Evolutionary conservation across 192 early-diverging fungal species (phyloP).

Genomic region (Coemansia sp.): DNA sequence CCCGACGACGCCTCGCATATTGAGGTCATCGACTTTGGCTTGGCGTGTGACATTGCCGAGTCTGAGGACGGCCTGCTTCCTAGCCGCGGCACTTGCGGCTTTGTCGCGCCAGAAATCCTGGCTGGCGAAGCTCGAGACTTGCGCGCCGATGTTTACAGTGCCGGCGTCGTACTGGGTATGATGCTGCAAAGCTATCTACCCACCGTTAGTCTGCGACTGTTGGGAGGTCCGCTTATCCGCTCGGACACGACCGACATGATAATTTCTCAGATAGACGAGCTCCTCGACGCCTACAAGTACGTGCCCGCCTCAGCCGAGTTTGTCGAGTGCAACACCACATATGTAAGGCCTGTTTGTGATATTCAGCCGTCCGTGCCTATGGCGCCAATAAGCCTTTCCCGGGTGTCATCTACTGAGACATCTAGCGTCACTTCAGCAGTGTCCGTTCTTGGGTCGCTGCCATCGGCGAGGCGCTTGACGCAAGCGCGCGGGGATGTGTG

Average conservation of each 20-base stretch:
- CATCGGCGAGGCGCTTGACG: neutral
- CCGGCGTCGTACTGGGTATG: conserved; percentile 72
- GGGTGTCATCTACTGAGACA: neutral
- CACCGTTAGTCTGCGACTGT: conserved; percentile 63
- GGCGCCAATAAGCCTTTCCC: neutral
- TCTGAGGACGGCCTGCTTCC: conserved; percentile 38
- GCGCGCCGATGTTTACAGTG: conserved; percentile 68
- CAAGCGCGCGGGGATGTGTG: conserved; percentile 17
- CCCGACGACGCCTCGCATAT: conserved; percentile 50
- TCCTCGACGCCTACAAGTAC: conserved; percentile 51
- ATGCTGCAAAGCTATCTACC: conserved; percentile 75
- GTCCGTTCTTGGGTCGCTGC: neutral
- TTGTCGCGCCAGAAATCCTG: conserved; percentile 70
- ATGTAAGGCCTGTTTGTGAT: neutral
- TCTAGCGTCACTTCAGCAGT: neutral
- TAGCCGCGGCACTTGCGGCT: conserved; percentile 74
- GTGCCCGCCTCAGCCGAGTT: conserved; percentile 26
- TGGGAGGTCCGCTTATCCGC: conserved; percentile 71
- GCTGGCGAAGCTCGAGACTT: conserved; percentile 38
- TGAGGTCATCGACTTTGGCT: conserved; percentile 77
- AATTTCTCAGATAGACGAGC: conserved; percentile 56
- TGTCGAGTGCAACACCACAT: conserved; percentile 36
- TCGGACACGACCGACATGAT: conserved; percentile 68
- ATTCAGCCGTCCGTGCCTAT: neutral
- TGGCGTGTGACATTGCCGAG: conserved; percentile 60